A percentile compares a stretch with the other conserved stretches of the same genome.
phyloP scores from a whole-genome alignment of 2,329 filamentous ascomycete genomes.

The Pseudogymnoascus sp. region DNA sequence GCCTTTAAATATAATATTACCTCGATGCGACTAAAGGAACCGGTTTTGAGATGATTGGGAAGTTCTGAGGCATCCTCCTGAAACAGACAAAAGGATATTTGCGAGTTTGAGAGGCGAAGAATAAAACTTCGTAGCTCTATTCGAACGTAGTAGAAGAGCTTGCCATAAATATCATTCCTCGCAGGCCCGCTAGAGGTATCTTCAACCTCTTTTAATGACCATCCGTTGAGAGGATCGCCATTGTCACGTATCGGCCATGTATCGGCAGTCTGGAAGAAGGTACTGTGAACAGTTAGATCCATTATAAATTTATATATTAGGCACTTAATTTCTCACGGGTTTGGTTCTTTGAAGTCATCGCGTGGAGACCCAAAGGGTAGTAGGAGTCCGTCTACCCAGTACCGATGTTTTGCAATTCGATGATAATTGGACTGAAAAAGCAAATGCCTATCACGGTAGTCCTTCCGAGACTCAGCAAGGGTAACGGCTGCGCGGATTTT shows the following conservation, averaged over 20 bases:
- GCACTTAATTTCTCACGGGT: constrained; percentile 31
- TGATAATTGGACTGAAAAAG: constrained; percentile 21
- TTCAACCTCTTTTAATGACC: constrained; percentile 27
- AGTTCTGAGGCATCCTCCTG: constrained; percentile 24
- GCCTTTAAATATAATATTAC: constrained; percentile 20
- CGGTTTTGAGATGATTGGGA: constrained; percentile 13
- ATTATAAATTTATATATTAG: background rate
- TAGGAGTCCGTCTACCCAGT: constrained; percentile 33
- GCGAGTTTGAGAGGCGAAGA: constrained; percentile 17
- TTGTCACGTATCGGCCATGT: constrained; percentile 33
- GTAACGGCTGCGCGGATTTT: constrained; percentile 25
- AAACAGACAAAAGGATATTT: constrained; percentile 25
- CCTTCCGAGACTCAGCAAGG: constrained; percentile 24
- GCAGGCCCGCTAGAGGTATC: constrained; percentile 19
- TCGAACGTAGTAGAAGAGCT: constrained; percentile 30
- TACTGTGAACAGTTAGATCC: constrained; percentile 23
- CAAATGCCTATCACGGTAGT: constrained; percentile 30
- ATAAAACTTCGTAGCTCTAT: constrained; percentile 27
- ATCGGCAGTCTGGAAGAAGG: constrained; percentile 26
- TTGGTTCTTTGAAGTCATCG: constrained; percentile 30
- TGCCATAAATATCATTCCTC: constrained; percentile 33
- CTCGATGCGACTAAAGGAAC: constrained; percentile 33
- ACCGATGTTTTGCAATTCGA: constrained; percentile 27
- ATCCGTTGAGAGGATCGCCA: constrained; percentile 33
- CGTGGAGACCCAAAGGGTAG: constrained; percentile 33